phyloP scores from a whole-genome alignment of 192 early-diverging fungal genomes.

The Coemansia sp. region DNA sequence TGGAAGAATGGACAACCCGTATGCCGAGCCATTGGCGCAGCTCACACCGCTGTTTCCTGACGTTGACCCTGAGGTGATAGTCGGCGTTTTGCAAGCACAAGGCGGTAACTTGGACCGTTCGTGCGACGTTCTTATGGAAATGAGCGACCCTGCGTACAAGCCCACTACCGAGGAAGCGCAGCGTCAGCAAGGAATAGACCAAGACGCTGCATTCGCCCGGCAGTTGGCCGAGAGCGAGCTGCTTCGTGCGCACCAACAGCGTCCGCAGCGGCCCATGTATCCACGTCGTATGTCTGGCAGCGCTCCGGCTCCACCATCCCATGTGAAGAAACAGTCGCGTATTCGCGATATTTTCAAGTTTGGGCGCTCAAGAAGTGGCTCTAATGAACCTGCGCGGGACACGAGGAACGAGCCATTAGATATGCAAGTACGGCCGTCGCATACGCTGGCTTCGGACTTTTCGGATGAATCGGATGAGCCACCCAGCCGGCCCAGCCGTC shows the following conservation, averaged over 20 bases:
- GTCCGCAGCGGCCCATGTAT: constrained; percentile 1
- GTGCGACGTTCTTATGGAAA: constrained; percentile 21
- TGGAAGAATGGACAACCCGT: constrained; percentile 20
- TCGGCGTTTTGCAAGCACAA: constrained; percentile 20
- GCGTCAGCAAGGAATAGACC: constrained; percentile 10
- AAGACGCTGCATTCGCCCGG: constrained; percentile 30
- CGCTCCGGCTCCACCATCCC: constrained; percentile 1
- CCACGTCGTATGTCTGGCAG: constrained; percentile 1
- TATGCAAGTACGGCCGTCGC: not conserved
- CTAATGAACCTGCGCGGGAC: not conserved
- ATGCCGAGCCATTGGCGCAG: constrained; percentile 11
- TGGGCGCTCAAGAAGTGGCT: constrained; percentile 1
- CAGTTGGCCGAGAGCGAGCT: constrained; percentile 27
- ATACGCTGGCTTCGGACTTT: constrained; percentile 43
- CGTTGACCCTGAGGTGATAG: constrained; percentile 32
- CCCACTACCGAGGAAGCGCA: constrained; percentile 17
- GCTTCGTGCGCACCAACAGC: not conserved
- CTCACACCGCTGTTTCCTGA: constrained; percentile 40
- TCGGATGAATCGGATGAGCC: constrained; percentile 8
- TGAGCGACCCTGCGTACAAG: constrained; percentile 41
- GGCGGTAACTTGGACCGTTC: constrained; percentile 16
- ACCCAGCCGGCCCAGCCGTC: not conserved
- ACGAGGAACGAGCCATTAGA: not conserved
- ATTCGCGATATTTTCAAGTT: constrained; percentile 39
- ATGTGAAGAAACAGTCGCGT: constrained; percentile 13